Conservation (phyloP, 1,139 yeast genomes). For the Lodderomyces margitis region DNA sequence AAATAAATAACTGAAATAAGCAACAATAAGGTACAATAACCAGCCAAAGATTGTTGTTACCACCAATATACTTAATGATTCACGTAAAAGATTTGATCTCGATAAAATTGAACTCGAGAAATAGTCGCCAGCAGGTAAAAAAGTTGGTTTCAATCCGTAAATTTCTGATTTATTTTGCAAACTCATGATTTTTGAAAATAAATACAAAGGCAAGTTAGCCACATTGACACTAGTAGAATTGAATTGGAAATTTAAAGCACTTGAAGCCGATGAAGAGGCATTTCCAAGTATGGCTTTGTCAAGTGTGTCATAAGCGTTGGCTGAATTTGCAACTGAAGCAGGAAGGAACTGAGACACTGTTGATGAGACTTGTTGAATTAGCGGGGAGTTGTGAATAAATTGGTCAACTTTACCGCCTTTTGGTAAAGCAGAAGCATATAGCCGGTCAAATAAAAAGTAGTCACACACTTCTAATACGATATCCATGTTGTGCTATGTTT, state of each 20-base stretch:
- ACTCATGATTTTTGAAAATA: slow-evolving; percentile 19
- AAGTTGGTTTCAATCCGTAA: slow-evolving; percentile 36
- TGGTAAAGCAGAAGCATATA: slow-evolving; percentile 56
- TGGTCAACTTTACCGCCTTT: slow-evolving; percentile 27
- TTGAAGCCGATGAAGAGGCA: background rate
- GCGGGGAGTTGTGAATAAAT: slow-evolving; percentile 11
- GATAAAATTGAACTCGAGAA: slow-evolving; percentile 63
- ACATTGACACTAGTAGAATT: slow-evolving; percentile 12
- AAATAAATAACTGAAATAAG: slow-evolving; percentile 68
- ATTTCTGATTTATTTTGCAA: slow-evolving; percentile 35
- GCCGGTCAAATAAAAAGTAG: slow-evolving; percentile 65
- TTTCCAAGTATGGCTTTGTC: slow-evolving; percentile 1
- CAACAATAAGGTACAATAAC: slow-evolving; percentile 72
- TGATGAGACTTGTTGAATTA: slow-evolving; percentile 7
- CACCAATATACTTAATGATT: slow-evolving; percentile 62
- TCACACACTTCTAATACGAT: slow-evolving; percentile 79
- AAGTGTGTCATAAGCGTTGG: background rate
- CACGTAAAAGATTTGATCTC: slow-evolving; percentile 73
- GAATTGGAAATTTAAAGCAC: slow-evolving; percentile 2
- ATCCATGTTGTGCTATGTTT: slow-evolving; percentile 57
- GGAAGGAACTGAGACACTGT: slow-evolving; percentile 4
- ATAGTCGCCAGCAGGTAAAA: slow-evolving; percentile 46
- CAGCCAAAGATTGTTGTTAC: slow-evolving; percentile 83
- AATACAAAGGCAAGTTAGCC: slow-evolving; percentile 12
- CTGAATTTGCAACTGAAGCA: slow-evolving; percentile 1